Evolutionary conservation across 192 early-diverging fungal genomes (phyloP), one percentile per base, ranked within the genome.

Genomic region (Globomyces pollinis-pini): DNA sequence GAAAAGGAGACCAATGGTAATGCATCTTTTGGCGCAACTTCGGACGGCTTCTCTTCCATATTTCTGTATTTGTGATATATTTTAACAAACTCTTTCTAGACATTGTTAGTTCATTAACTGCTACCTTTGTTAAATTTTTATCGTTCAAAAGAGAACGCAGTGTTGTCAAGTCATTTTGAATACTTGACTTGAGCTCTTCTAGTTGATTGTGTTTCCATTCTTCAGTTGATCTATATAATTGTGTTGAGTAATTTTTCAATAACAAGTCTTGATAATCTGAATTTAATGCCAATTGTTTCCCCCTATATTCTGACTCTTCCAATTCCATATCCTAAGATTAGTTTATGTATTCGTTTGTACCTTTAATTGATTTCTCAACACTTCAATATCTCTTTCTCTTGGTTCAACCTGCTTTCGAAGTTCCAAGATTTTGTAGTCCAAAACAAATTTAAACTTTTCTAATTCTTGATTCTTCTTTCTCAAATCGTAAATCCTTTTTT

Each of bases 401-500:
- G 79, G 79, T 44, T 81, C 74, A 31, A 79, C 69, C 36, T 81
- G 79, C 52, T 81, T 81, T 28, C 68, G 64, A 13, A 81, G 49
- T 60, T 81, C 79, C n/a, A 73, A 38, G 29, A 81, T 74, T 54
- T 81, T 81, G 59, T 77, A 81, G 43, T 81, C 79, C 23, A 81
- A 62, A 9, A 81, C 79, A 59, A 81, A 81, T 53, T 81, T 81
- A 62, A 81, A 81, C 62, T 81, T 81, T 64, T 81, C 79, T 28
- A 81, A 68, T 52, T 81, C 79, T 50, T 81, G 76, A 45, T 81
- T 81, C 41, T 81, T 81, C 45, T 81, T 81, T 50, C 77, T 69
- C 15, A 81, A 45, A 54, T 81, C 79, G 44, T 73, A 79, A 50
- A 81, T 81, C 23, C 79, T 68, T 52, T 81, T 81, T 36, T 77